These are phyloP conservation scores for Aspergillus cavernicola DNA, from an alignment of 495 filamentous ascomycete genomes.

Conservation along the genomic window DNA sequence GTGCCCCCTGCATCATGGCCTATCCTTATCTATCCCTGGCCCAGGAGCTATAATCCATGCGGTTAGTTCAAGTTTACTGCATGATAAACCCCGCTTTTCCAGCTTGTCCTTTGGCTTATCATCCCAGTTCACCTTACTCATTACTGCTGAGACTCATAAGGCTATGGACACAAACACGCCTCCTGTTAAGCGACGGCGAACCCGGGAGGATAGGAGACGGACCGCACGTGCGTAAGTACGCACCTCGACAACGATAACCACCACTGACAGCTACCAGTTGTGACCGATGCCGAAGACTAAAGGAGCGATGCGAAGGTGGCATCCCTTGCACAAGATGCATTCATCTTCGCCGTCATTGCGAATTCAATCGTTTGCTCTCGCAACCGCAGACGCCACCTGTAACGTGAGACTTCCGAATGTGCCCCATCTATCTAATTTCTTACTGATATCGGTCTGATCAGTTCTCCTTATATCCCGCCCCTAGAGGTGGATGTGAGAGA, in stretches of 20 bases:
- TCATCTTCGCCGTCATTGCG: neutral
- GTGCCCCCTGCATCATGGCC: too few species aligned
- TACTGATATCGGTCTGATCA: neutral
- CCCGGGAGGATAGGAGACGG: neutral
- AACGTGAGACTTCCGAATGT: too few species aligned
- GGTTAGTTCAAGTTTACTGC: too few species aligned
- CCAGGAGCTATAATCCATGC: too few species aligned
- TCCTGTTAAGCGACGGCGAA: neutral
- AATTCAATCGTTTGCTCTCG: neutral
- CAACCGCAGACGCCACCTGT: too few species aligned
- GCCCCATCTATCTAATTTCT: neutral
- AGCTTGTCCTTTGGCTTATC: too few species aligned
- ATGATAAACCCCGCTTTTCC: too few species aligned
- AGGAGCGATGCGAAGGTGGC: slow-evolving; percentile 1
- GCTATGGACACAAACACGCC: neutral
- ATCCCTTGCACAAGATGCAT: neutral
- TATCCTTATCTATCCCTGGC: too few species aligned
- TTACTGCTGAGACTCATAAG: too few species aligned
- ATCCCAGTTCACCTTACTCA: too few species aligned
- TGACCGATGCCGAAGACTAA: slow-evolving; percentile 1
- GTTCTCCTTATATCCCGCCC: neutral
- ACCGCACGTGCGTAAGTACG: slow-evolving; percentile 1
- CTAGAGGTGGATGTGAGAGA: neutral
- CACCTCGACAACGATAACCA: too few species aligned
- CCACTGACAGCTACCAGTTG: neutral